Evolutionary conservation across 192 early-diverging fungal genomes (phyloP), one percentile per base, ranked within the genome.

Genomic region (Mortierella hygrophila): DNA sequence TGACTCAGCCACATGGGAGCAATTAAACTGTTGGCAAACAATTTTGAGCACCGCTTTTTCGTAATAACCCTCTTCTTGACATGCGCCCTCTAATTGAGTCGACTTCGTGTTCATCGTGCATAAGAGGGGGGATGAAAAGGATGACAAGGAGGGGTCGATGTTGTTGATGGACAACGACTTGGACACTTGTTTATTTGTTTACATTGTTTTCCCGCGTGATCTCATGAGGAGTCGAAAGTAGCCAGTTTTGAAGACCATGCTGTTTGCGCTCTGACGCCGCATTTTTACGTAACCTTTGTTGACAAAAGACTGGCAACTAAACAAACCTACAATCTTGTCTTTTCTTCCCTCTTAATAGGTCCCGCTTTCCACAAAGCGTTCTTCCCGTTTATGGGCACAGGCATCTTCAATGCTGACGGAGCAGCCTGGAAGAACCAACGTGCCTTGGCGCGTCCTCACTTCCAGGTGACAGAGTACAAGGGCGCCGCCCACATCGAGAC

Each of bases 381-480:
- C 75, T 80, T 69, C 70, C 78, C 83, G 7, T 85, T 85, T 70
- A 75, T 85, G 78, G 83, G 83, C 44, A 85, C 83, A 21, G 83
- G 83, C n/a, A 85, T 85, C 70, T 85, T 85, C 60, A 85, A 85
- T 20, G 37, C 83, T 6, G 83, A 85, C 46, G 83, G 83, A 10
- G 74, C 83, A 5, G 83, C 83, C 0, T 85, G 83, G 83, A 85
- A 85, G 75, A 85, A 85, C 75, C 83, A 85, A 37, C 83, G 83
- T 26, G 78, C 83, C 8, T 37, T 85, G 8, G 83, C 83, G 35
- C 83, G 83, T 40, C 83, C 83, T 23, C 83, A 85, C 35, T 85
- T 85, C 70, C 83, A 85, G 42, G 83, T 85, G 47, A 80, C 83
- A 13, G 83, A 85, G 35, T 85, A 85, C 38, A 85, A 85, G 70